phyloP scores from a whole-genome alignment of 352 stramenopile genomes.

The Phytophthora quininea region DNA sequence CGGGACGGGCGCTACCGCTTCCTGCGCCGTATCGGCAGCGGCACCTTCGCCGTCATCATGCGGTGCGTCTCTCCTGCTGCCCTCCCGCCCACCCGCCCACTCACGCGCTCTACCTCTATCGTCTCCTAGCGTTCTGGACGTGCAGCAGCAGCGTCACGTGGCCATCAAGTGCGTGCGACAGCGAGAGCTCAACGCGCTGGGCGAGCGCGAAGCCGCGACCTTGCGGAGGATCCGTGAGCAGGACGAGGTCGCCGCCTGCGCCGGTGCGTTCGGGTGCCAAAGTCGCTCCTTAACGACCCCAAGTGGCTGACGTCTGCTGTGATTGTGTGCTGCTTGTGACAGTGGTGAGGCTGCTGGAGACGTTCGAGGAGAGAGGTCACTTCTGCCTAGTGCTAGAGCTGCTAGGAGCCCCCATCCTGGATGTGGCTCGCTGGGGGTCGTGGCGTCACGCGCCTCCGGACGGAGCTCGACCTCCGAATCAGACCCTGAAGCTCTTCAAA shows the following conservation, averaged over 20 bases:
- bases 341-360: conserved; percentile 63
- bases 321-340: not conserved
- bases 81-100: not conserved
- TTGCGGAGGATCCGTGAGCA: conserved; percentile 45
- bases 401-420: conserved; percentile 86
- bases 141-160: conserved; percentile 43
- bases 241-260: conserved; percentile 44
- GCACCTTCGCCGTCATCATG: conserved; percentile 76
- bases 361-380: conserved; percentile 58
- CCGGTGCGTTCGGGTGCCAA: conserved; percentile 29
- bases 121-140: conserved; percentile 55
- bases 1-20: conserved; percentile 73
- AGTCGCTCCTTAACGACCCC: not conserved
- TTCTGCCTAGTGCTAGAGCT: conserved; percentile 78
- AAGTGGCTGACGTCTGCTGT: not conserved
- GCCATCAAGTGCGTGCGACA: conserved; percentile 75
- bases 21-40: conserved; percentile 67
- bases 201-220: conserved; percentile 61
- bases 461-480: conserved; percentile 11
- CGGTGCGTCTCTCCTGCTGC: conserved; percentile 31
- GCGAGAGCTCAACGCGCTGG: conserved; percentile 53
- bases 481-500: conserved; percentile 30
- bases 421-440: conserved; percentile 93
- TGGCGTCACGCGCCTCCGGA: conserved; percentile 92
- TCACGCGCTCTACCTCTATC: not conserved